Percentiles rank a stretch among this genome's conserved stretches.
These are phyloP conservation scores for Megacollybia marginata DNA, from an alignment of 768 basidiomycete species.

Conservation along the genomic window DNA sequence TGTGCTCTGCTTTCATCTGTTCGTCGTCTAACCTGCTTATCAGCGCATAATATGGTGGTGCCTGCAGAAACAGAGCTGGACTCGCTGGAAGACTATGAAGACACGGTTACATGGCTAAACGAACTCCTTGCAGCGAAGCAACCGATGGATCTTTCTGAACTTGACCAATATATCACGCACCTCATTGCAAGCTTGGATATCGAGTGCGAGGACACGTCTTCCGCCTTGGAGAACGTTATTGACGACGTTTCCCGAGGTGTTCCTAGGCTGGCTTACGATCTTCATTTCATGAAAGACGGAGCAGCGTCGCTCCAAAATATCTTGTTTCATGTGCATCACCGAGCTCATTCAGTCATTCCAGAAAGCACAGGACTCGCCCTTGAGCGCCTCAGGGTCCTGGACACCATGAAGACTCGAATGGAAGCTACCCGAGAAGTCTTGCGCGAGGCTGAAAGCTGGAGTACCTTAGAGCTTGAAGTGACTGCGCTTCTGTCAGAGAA, in stretches of 20 bases:
- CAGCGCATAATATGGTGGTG: background rate
- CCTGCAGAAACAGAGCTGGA: constrained; percentile 39
- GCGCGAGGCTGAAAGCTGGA: constrained; percentile 95
- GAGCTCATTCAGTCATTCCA: constrained; percentile 43
- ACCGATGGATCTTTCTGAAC: constrained; percentile 38
- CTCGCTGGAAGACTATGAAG: constrained; percentile 52
- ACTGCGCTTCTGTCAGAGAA: constrained; percentile 74
- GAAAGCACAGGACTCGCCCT: constrained; percentile 59
- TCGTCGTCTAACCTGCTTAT: background rate
- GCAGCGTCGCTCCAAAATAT: constrained; percentile 69
- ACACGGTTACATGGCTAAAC: constrained; percentile 69
- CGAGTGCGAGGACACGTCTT: constrained; percentile 82
- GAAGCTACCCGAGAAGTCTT: constrained; percentile 84
- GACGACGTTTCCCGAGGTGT: constrained; percentile 89
- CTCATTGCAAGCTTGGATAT: constrained; percentile 78
- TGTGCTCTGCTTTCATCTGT: background rate
- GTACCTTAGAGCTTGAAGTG: constrained; percentile 88
- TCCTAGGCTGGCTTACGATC: constrained; percentile 87
- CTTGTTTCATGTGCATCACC: constrained; percentile 54
- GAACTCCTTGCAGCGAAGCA: constrained; percentile 39
- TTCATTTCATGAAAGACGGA: constrained; percentile 95
- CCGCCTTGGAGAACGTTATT: constrained; percentile 80
- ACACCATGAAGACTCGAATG: constrained; percentile 81
- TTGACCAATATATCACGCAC: constrained; percentile 70
- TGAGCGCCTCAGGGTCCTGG: constrained; percentile 72